Base-by-base conservation (phyloP, 306 rosid genomes). In the Cucumis hystrix region DNA sequence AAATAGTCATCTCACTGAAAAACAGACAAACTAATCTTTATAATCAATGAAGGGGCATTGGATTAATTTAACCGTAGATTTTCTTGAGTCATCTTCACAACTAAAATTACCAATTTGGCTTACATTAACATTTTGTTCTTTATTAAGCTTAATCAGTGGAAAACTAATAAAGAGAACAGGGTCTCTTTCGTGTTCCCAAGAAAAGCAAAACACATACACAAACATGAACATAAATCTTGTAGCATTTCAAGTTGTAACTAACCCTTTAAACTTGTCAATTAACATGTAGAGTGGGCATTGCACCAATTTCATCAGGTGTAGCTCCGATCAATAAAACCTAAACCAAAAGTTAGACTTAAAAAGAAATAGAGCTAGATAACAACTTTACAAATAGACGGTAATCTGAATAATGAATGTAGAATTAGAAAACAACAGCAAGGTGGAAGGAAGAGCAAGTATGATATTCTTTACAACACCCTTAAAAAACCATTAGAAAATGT, bases 391-490 rank as follows among this genome's bases (percentile, higher is more conserved):
- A 49, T 49, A 71, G 57, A 16, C 14, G 12, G 12, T 28, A 72
- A 17, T 28, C 8, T 16, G 77, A 30, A 30, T 30, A 30, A 30
- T 30, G 33, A 30, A 23, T 23, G 1, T 23, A 23, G 25, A 23
- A 23, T 23, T 23, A 0, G 25, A 23, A 23, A 23, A 23, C n/a
- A 68, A 20, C 37, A 23, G 57, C 18, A 20, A 68, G 54, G 98
- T 92, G 49, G 98, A 95, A 78, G 98, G 97, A 84, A 95, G 90
- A 45, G 97, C 98, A 0, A 97, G 98, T 77, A 95, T 90, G 80
- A 95, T 92, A 75, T 95, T 95, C 92, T 92, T 95, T 86, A 95
- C 98, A 74, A 92, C 98, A 74, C 98, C 98, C 98, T 91, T 80
- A 79, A 80, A 86, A 76, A 76, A 39, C 71, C 78, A 47, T 25